These are phyloP conservation scores for Rachicladosporium sp. DNA, from an alignment of 2,329 filamentous ascomycete genomes.

Conservation along the genomic window DNA sequence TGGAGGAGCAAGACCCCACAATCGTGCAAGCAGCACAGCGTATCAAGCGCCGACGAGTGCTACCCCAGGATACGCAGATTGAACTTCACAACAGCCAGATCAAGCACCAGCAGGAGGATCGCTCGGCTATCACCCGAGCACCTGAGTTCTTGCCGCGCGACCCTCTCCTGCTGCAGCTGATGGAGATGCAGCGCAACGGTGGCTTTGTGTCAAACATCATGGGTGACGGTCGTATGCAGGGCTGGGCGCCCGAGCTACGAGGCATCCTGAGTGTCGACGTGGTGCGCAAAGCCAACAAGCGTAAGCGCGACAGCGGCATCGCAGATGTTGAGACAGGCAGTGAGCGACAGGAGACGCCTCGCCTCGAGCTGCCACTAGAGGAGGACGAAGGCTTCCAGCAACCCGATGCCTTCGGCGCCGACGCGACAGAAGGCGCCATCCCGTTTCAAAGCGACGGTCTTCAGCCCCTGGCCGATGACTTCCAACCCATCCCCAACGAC, in stretches of 20 bases:
- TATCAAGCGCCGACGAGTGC: conserved; percentile 66
- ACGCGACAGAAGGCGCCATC: conserved; percentile 11
- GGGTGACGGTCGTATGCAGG: conserved; percentile 57
- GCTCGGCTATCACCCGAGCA: conserved; percentile 72
- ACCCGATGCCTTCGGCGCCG: conserved; percentile 23
- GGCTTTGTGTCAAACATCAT: conserved; percentile 82
- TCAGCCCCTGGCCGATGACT: conserved; percentile 10
- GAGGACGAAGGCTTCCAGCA: conserved; percentile 20
- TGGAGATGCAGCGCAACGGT: conserved; percentile 84
- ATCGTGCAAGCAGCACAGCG: conserved; percentile 55
- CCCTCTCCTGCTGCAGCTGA: conserved; percentile 70
- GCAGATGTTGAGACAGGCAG: conserved; percentile 57
- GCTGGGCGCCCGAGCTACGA: conserved; percentile 85
- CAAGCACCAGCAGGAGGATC: conserved; percentile 74
- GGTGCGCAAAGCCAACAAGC: conserved; percentile 61
- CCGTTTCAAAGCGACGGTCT: conserved; percentile 12
- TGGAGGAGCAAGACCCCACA: conserved; percentile 32
- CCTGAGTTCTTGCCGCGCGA: conserved; percentile 77
- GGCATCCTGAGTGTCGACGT: conserved; percentile 84
- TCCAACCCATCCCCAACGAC: conserved; percentile 9
- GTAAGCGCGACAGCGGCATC: conserved; percentile 82
- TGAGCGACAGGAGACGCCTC: conserved; percentile 17
- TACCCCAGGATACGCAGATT: conserved; percentile 70
- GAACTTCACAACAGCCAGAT: conserved; percentile 66
- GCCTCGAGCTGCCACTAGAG: conserved; percentile 19